Evolutionary conservation across 78 protist species (phyloP).

Genomic region (Dictyostelium discoideum): DNA sequence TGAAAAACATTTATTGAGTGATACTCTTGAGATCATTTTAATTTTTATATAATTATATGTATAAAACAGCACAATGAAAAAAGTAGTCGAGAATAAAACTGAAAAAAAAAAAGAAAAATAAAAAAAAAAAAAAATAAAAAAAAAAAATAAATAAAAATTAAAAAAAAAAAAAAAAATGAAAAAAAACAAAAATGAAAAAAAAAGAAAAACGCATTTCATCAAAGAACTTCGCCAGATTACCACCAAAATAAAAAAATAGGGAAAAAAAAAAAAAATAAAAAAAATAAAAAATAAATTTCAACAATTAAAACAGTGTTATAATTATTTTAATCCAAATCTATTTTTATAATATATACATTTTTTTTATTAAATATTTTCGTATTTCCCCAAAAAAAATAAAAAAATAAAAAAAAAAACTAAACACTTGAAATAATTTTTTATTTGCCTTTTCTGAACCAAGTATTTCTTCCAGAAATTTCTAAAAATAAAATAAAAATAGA

Average conservation of each 20-base stretch:
- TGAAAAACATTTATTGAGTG: slow-evolving; percentile 15
- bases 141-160: neutral
- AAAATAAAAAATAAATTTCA: no score
- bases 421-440: no score
- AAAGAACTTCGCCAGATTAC: neutral
- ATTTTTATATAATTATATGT: neutral
- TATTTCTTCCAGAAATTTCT: no score
- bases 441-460: no score
- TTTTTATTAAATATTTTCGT: no score
- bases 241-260: neutral
- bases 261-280: no score
- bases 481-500: no score
- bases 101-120: neutral
- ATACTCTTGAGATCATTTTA: slow-evolving; percentile 35
- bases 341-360: no score
- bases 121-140: neutral
- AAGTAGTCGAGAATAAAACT: neutral
- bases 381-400: no score
- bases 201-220: neutral
- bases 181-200: neutral
- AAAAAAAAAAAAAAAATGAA: neutral
- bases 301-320: no score
- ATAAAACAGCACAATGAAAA: neutral
- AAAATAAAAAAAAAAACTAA: no score
- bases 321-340: no score